phyloP scores from a whole-genome alignment of 2,329 filamentous ascomycete genomes.

The Fusarium nematophilum region DNA sequence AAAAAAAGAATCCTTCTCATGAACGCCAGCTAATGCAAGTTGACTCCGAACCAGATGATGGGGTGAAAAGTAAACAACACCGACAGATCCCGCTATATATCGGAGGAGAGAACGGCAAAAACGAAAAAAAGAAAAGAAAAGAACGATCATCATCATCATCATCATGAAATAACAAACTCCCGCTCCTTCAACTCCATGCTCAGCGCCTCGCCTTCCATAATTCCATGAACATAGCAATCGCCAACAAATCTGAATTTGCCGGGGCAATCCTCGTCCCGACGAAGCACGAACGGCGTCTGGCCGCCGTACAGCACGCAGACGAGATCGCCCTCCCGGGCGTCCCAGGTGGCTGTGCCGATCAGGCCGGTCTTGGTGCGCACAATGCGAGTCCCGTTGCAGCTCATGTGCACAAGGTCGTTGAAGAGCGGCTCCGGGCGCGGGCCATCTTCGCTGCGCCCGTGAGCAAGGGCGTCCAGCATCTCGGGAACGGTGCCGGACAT shows the following conservation, averaged over 20 bases:
- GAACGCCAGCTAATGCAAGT: constrained; percentile 7
- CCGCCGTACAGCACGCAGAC: constrained; percentile 8
- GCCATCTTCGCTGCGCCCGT: constrained; percentile 3
- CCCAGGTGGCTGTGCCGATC: constrained; percentile 5
- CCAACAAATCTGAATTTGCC: constrained; percentile 9
- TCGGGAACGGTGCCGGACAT: constrained; percentile 5
- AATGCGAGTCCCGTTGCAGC: constrained; percentile 11
- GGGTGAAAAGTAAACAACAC: background rate
- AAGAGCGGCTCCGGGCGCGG: constrained; percentile 13
- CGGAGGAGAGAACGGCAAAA: background rate
- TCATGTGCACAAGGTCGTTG: constrained; percentile 13
- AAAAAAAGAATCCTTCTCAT: background rate
- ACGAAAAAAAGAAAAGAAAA: background rate
- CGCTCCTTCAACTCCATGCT: constrained; percentile 13
- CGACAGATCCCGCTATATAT: background rate
- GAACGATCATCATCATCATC: background rate
- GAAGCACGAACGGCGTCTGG: constrained; percentile 11
- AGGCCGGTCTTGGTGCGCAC: constrained; percentile 8
- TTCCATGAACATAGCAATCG: constrained; percentile 13
- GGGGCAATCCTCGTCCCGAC: constrained; percentile 3
- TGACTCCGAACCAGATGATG: background rate
- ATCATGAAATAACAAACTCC: constrained; percentile 14
- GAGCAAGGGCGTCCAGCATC: constrained; percentile 9
- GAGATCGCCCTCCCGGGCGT: constrained; percentile 3
- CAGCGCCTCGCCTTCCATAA: constrained; percentile 13